A percentile compares a stretch with the other conserved stretches of the same genome.
phyloP scores from a whole-genome alignment of 306 rosid genomes.

The Rosa persica region DNA sequence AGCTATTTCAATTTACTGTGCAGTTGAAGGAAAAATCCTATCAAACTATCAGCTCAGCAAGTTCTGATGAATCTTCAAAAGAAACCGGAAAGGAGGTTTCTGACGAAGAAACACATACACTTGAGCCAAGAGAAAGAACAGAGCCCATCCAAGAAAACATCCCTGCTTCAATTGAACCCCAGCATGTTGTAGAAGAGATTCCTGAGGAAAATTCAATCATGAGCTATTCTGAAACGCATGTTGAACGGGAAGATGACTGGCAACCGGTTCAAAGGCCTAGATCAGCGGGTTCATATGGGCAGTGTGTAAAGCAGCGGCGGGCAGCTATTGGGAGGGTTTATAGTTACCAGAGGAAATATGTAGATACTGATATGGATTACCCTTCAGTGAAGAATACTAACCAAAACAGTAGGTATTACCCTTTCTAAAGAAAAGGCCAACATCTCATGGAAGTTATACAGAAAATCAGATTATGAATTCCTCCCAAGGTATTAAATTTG shows the following conservation, averaged over 20 bases:
- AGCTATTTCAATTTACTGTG: constrained; percentile 33
- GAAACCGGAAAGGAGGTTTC: constrained; percentile 69
- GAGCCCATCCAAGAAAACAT: constrained; percentile 53
- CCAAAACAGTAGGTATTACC: constrained; percentile 64
- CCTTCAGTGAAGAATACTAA: constrained; percentile 45
- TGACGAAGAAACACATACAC: constrained; percentile 60
- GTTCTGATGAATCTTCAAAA: constrained; percentile 73
- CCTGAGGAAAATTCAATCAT: constrained; percentile 47
- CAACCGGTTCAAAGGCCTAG: constrained; percentile 98
- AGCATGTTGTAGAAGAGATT: constrained; percentile 41
- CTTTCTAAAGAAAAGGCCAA: constrained; percentile 71
- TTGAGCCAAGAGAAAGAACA: constrained; percentile 39
- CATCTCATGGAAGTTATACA: constrained; percentile 62
- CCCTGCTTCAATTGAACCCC: constrained; percentile 52
- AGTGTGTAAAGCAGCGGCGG: constrained; percentile 78
- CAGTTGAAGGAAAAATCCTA: constrained; percentile 68
- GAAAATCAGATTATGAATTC: constrained; percentile 54
- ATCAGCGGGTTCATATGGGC: constrained; percentile 73
- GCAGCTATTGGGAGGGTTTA: constrained; percentile 73
- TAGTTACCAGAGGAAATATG: constrained; percentile 75
- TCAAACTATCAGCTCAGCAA: constrained; percentile 41
- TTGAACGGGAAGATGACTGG: constrained; percentile 93
- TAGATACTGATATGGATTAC: constrained; percentile 51
- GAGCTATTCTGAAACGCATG: constrained; percentile 56
- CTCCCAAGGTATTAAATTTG: constrained; percentile 77